Evolutionary conservation across 1,284 basidiomycete species (phyloP).

Genomic region (Ceratobasidium sp.): DNA sequence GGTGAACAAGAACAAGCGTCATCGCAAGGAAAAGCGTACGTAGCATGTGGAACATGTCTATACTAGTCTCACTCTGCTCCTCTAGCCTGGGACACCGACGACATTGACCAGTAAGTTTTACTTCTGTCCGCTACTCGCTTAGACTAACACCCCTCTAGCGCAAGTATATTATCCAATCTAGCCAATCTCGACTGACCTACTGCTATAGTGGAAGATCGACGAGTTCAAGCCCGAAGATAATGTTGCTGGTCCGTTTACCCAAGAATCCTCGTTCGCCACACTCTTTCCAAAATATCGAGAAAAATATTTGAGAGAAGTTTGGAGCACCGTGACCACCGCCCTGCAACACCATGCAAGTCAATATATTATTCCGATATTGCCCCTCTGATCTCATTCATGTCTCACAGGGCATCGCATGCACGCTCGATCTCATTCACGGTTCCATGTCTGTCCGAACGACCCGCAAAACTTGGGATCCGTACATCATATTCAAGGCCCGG

Average conservation of each 20-base stretch:
- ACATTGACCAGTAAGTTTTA: conserved; percentile 90
- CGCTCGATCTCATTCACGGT: conserved; percentile 94
- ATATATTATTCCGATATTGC: not conserved
- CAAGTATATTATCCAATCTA: conserved; percentile 46
- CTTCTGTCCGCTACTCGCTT: not conserved
- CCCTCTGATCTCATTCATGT: not conserved
- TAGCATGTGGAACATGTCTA: conserved; percentile 27
- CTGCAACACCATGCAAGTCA: conserved; percentile 77
- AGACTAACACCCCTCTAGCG: conserved; percentile 45
- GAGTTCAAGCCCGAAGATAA: conserved; percentile 79
- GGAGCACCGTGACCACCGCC: conserved; percentile 90
- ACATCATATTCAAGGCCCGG: conserved; percentile 93
- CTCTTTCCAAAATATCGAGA: conserved; percentile 99
- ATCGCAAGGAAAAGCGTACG: conserved; percentile 91
- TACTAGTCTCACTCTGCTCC: conserved; percentile 6
- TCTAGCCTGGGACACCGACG: conserved; percentile 97
- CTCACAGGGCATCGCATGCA: conserved; percentile 82
- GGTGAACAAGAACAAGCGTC: conserved; percentile 83
- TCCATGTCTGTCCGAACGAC: conserved; percentile 98
- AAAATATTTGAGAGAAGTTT: conserved; percentile 93
- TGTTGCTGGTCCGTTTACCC: conserved; percentile 82
- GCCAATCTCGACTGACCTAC: not conserved
- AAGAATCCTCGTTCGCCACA: conserved; percentile 97
- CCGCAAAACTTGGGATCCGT: conserved; percentile 96
- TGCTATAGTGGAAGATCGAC: conserved; percentile 84